Base-by-base conservation (phyloP, 1,284 basidiomycete genomes). In the Cutaneotrichosporon sp. region DNA sequence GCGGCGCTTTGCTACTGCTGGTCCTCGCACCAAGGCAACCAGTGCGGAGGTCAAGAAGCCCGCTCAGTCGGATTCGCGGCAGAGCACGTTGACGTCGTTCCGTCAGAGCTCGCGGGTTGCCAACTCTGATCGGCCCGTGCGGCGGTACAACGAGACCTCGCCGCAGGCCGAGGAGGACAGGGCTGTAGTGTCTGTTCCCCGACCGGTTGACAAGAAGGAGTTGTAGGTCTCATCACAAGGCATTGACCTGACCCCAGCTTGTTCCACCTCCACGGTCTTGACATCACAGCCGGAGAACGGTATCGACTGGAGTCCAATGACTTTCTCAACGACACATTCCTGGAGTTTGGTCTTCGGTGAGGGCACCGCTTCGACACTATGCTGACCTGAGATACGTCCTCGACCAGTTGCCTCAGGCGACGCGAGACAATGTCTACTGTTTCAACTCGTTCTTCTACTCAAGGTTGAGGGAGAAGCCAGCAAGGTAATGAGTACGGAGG, bases 391-490 rank as follows among this genome's bases (percentile, higher is more conserved):
- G 62, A 8, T 51, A 31, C 29, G 51, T 54, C 13, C 36, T 56
- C 16, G 20, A 54, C 11, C 25, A 50, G 7, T 1, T 36, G 55
- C 29, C 47, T 1, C 18, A 42, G 7, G 46, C 24, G 2, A 11
- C 24, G 22, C 16, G 33, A n/a, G 54, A 49, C 7, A 45, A 38
- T 11, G 56, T 11, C 60, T 87, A 97, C 73, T 84, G 99, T 7
- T 98, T 99, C 83, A 98, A 89, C 75, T 94, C 95, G 0, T 99
- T 97, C 81, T 98, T 99, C 79, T 98, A 93, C 82, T 91, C 94
- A 80, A 94, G 95, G 73, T 81, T 99, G n/a, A 88, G 87, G 62
- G 84, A 65, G 18, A 71, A 64, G 53, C 43, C 84, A 65, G 87
- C 85, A 72, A 85, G 85, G 89, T 89, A 76, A 52, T 85, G 66